A percentile compares a stretch with the other conserved stretches of the same genome.
phyloP scores from a whole-genome alignment of 169 alveolate genomes.

The Babesia ovis region DNA sequence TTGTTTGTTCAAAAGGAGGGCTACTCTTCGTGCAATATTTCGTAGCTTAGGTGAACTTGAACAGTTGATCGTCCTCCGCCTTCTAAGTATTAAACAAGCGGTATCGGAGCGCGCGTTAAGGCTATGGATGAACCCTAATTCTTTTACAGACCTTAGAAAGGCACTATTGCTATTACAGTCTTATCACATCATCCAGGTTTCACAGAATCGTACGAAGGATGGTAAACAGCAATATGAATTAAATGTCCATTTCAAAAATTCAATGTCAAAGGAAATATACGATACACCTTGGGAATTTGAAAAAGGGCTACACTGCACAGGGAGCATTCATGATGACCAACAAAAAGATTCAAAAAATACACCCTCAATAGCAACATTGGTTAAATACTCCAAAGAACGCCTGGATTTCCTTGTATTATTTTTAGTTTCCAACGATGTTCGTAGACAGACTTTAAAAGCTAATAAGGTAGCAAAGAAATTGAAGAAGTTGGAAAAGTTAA shows the following conservation, averaged over 20 bases:
- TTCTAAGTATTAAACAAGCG: constrained; percentile 79
- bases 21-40: constrained; percentile 68
- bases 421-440: constrained; percentile 43
- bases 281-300: constrained; percentile 25
- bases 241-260: constrained; percentile 37
- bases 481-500: constrained; percentile 39
- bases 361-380: constrained; percentile 18
- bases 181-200: constrained; percentile 45
- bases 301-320: constrained; percentile 14
- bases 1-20: constrained; percentile 40
- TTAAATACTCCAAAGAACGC: constrained; percentile 42
- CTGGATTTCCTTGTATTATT: constrained; percentile 48
- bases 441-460: constrained; percentile 27
- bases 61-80: constrained; percentile 72
- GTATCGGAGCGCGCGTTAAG: constrained; percentile 84
- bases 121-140: constrained; percentile 78
- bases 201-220: constrained; percentile 61
- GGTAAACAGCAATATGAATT: constrained; percentile 67
- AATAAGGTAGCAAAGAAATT: constrained; percentile 43
- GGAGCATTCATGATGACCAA: constrained; percentile 1
- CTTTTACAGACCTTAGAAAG: constrained; percentile 69
- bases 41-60: constrained; percentile 78
- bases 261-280: constrained; percentile 16
- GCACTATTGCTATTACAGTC: constrained; percentile 59
- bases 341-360: neutral